phyloP scores from a whole-genome alignment of 441 rosid genomes.

The Populus hybrid region DNA sequence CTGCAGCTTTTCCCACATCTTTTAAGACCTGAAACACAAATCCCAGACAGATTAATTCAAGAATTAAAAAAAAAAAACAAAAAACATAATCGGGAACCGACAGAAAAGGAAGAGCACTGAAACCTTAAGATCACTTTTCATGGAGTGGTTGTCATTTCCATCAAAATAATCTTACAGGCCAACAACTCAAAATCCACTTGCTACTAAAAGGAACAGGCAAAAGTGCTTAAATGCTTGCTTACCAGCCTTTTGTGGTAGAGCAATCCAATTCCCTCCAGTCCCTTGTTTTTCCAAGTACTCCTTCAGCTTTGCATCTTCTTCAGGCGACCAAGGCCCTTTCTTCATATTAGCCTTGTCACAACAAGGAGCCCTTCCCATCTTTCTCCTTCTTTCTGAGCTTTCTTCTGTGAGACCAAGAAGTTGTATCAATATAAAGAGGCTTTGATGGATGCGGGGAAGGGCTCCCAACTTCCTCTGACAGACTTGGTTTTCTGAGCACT shows the following conservation, averaged over 20 bases:
- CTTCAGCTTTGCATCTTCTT: slow-evolving; percentile 78
- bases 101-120: not conserved
- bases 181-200: not conserved
- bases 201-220: not conserved
- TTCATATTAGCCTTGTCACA: slow-evolving; percentile 86
- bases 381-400: not conserved
- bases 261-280: slow-evolving; percentile 76
- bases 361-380: slow-evolving; percentile 90
- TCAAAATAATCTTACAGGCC: not conserved
- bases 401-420: not conserved
- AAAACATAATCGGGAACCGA: not conserved
- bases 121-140: not conserved
- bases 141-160: not conserved
- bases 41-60: not conserved
- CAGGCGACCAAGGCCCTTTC: slow-evolving; percentile 91
- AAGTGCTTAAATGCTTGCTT: not conserved
- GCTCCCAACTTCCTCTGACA: no score
- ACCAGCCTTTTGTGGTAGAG: slow-evolving; percentile 89
- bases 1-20: slow-evolving; percentile 98
- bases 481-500: not conserved
- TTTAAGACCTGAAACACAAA: slow-evolving; percentile 47
- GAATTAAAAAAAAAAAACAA: not conserved
- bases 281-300: slow-evolving; percentile 56
- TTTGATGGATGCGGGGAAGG: not conserved
- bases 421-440: not conserved